phyloP scores from a whole-genome alignment of 805 yeast genomes.

The Kregervanrija fluxuum region DNA sequence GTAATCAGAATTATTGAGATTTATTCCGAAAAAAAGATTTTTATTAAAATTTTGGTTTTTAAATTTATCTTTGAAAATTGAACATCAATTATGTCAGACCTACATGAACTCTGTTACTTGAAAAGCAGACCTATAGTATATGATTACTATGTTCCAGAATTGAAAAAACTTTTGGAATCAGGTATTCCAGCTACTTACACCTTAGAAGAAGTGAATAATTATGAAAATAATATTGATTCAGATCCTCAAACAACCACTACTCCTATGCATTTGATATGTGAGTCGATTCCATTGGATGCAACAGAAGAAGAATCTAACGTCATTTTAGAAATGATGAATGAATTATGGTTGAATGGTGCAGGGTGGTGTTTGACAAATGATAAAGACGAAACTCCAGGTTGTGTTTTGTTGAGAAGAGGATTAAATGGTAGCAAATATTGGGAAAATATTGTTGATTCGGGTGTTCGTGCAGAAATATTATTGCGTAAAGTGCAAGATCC shows the following conservation, averaged over 20 bases:
- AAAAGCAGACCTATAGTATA: conserved; percentile 43
- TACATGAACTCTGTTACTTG: conserved; percentile 57
- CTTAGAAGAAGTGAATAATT: conserved; percentile 64
- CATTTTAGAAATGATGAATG: conserved; percentile 49
- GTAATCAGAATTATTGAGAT: too few species aligned
- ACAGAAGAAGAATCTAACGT: conserved; percentile 36
- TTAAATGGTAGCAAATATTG: conserved; percentile 33
- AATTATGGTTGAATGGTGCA: conserved; percentile 76
- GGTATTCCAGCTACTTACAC: conserved; percentile 85
- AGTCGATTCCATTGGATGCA: conserved; percentile 38
- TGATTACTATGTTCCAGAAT: conserved; percentile 33
- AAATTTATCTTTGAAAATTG: too few species aligned
- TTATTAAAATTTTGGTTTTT: too few species aligned
- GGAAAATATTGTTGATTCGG: conserved; percentile 64
- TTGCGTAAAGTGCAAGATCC: conserved; percentile 62
- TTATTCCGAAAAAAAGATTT: too few species aligned
- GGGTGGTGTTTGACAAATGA: conserved; percentile 82
- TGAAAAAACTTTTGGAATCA: conserved; percentile 41
- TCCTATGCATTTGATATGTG: conserved; percentile 66
- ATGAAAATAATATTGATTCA: conserved; percentile 32
- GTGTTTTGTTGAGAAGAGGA: conserved; percentile 55
- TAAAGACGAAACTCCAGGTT: conserved; percentile 77
- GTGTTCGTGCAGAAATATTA: conserved; percentile 81
- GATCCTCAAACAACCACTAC: conserved; percentile 53
- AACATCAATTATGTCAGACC: conserved; percentile 47